These are phyloP conservation scores for Vitis riparia DNA, from an alignment of 164 flowering plant species.

Conservation along the genomic window DNA sequence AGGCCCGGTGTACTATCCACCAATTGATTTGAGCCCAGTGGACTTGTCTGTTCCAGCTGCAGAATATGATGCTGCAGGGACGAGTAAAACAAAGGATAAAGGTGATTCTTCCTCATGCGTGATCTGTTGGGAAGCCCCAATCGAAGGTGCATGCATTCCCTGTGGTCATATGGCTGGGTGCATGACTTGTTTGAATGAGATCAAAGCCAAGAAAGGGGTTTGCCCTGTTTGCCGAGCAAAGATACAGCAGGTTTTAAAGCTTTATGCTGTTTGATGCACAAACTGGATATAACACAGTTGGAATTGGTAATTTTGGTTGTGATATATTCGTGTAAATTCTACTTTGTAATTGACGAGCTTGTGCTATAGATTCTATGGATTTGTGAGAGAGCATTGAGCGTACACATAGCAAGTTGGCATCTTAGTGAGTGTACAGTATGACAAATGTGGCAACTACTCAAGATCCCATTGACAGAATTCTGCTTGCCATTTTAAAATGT, in stretches of 20 bases:
- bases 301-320: no score
- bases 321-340: no score
- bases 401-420: no score
- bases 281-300: no score
- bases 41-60: conserved; percentile 5
- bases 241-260: conserved; percentile 8
- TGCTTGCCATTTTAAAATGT: no score
- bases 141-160: conserved; percentile 18
- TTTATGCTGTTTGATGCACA: conserved; percentile 13
- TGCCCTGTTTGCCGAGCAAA: conserved; percentile 19
- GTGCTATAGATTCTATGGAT: no score
- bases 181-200: conserved; percentile 17
- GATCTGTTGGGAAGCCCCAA: conserved; percentile 22
- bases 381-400: no score
- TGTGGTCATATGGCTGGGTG: conserved; percentile 24
- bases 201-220: conserved; percentile 16
- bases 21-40: conserved; percentile 13
- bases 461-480: no score
- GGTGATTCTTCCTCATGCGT: conserved; percentile 11
- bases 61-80: neutral
- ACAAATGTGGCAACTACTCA: no score
- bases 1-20: conserved; percentile 9
- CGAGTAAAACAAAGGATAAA: neutral
- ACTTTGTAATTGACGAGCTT: no score
- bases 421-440: no score